Conservation (phyloP, 164 flowering plant genomes). For the Berberis thunbergii region DNA sequence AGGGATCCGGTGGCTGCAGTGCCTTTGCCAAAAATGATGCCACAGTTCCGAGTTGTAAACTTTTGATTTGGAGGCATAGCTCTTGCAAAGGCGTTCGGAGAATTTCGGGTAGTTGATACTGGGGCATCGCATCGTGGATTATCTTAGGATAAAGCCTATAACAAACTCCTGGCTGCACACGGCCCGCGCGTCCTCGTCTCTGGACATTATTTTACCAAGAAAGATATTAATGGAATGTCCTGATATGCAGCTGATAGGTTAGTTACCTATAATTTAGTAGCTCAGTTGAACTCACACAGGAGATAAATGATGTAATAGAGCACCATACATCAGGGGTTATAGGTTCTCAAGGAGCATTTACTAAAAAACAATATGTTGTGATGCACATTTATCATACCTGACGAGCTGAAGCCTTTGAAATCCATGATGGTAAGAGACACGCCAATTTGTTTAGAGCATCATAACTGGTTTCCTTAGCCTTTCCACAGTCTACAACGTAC, state of each 20-base stretch:
- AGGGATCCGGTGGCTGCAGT: conserved; percentile 91
- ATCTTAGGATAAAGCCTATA: conserved; percentile 80
- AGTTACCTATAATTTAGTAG: neutral
- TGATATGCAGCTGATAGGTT: neutral
- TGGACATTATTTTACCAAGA: conserved; percentile 16
- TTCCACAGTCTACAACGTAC: conserved; percentile 92
- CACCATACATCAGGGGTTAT: neutral
- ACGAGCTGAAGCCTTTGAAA: conserved; percentile 98
- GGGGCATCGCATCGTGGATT: conserved; percentile 72
- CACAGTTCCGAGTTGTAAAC: conserved; percentile 74
- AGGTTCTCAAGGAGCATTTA: neutral
- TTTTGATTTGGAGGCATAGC: conserved; percentile 80
- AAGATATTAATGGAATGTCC: conserved; percentile 5
- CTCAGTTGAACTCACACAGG: neutral
- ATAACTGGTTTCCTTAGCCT: conserved; percentile 96
- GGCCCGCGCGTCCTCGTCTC: conserved; percentile 99
- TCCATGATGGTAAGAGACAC: conserved; percentile 90
- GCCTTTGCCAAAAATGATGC: conserved; percentile 81
- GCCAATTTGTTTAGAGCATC: conserved; percentile 97
- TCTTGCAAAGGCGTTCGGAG: conserved; percentile 93
- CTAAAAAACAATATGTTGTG: too few species aligned
- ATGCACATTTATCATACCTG: conserved; percentile 40
- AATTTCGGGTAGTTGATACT: conserved; percentile 89
- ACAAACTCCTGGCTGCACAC: conserved; percentile 93
- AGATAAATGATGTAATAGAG: neutral